Base-by-base conservation (phyloP, 1,284 basidiomycete species). In the Veloboletus limbatus region DNA sequence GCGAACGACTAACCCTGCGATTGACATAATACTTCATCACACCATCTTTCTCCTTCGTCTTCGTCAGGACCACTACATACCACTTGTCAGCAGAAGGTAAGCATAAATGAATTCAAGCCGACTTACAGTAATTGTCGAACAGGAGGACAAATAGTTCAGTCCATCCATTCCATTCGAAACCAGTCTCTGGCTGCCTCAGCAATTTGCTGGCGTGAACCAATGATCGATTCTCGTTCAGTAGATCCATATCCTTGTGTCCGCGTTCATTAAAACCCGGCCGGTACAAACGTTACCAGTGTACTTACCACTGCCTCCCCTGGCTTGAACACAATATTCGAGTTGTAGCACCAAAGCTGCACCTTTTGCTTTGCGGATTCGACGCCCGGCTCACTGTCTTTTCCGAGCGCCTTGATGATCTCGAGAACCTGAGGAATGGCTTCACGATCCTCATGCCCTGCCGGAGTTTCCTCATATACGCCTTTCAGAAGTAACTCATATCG, bases 111-210 rank as follows among this genome's bases (percentile, higher is more conserved):
- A 27, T 28, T 28, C 31, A 28, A 22, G 28, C 4, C 25, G 18
- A 72, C 88, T 66, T 57, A 93, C 92, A 68, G 59, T 96, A 97
- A 64, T 96, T 92, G 64, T 97, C 95, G 63, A 97, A 96, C 4
- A 97, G 71, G 47, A 97, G 75, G 4, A 93, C 85, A 54, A 86
- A 87, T 3, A 95, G 71, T 59, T 97, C 93, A 36, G 81, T 85
- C 88, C 90, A 94, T 24, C 82, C 85, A 54, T 77, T 84, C 72
- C 80, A 82, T 62, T 87, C 84, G 47, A 89, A 81, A 11, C 85
- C 83, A n/a, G 80, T 85, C 48, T 96, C 93, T 13, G 91, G 85
- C 57, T 94, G 90, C 34, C 92, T 79, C 45, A 88, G 74, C 14
- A 96, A 70, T 56, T 85, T 90, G 14, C 92, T 87, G 2, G 85